phyloP scores from a whole-genome alignment of 495 filamentous ascomycete genomes.

The Penicillium odoratum region DNA sequence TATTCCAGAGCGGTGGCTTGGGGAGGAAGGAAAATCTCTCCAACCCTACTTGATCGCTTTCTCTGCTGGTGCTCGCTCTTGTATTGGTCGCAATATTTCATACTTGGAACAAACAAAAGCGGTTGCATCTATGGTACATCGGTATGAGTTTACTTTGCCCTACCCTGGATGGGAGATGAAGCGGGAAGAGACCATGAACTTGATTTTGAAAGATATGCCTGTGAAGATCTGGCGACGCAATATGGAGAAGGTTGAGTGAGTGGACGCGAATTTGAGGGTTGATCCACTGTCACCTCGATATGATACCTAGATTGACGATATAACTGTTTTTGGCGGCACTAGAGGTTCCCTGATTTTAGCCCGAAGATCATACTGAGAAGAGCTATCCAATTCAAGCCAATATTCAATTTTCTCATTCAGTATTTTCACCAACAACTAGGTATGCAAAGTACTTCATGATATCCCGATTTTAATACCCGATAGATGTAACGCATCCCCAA shows the following conservation, averaged over 20 bases:
- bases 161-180: conserved; percentile 38
- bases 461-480: too few relatives aligned
- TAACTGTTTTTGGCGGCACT: too few relatives aligned
- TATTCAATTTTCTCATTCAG: too few relatives aligned
- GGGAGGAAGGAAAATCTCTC: conserved; percentile 40
- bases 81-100: conserved; percentile 45
- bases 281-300: too few relatives aligned
- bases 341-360: too few relatives aligned
- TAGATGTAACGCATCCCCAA: too few relatives aligned
- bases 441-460: too few relatives aligned
- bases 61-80: conserved; percentile 39
- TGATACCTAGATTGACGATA: too few relatives aligned
- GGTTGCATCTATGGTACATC: conserved; percentile 42
- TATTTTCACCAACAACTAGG: too few relatives aligned
- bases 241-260: conserved; percentile 1
- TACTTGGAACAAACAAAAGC: conserved; percentile 48
- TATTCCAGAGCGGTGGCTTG: conserved; percentile 40
- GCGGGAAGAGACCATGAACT: conserved; percentile 42
- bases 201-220: conserved; percentile 40
- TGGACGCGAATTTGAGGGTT: too few relatives aligned
- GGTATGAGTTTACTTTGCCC: conserved; percentile 45
- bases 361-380: too few relatives aligned
- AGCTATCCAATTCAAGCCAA: too few relatives aligned
- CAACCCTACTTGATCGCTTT: conserved; percentile 46
- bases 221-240: conserved; percentile 42